phyloP scores from a whole-genome alignment of 768 basidiomycete genomes.

The Roridomyces roridus region DNA sequence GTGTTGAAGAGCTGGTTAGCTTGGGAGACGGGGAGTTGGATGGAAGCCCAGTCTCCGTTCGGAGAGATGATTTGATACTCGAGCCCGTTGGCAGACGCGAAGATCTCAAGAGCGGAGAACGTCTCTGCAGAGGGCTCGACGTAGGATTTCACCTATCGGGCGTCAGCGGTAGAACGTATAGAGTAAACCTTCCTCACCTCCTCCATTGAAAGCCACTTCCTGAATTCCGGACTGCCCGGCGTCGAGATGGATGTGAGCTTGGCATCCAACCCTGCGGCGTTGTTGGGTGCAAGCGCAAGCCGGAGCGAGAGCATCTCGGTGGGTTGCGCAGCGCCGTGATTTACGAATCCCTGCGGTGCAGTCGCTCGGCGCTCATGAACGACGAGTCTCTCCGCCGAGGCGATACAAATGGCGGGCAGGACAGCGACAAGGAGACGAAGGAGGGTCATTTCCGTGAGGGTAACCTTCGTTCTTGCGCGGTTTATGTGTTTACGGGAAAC shows the following conservation, averaged over 20 bases:
- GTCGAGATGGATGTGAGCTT: background rate
- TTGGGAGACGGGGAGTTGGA: conserved; percentile 1
- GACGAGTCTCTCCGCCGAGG: background rate
- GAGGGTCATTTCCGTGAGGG: no score
- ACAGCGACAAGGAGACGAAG: no score
- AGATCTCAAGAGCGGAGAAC: background rate
- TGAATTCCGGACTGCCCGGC: background rate
- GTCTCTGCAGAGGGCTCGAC: conserved; percentile 1
- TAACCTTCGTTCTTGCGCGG: no score
- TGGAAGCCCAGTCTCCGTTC: conserved; percentile 2
- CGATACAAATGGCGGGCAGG: no score
- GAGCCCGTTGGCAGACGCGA: background rate
- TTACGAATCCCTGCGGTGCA: background rate
- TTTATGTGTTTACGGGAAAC: no score
- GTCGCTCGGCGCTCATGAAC: background rate
- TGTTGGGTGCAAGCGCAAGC: conserved; percentile 1
- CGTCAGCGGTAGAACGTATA: background rate
- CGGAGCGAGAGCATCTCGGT: conserved; percentile 5
- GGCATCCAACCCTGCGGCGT: background rate
- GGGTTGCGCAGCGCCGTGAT: background rate
- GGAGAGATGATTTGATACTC: conserved; percentile 8
- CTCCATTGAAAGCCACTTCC: background rate
- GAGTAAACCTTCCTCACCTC: background rate
- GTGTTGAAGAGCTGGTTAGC: conserved; percentile 3
- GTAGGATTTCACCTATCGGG: background rate